Evolutionary conservation across 352 stramenopile genomes (phyloP), one percentile per base, ranked within the genome.

Genomic region (Pythium rhizo-oryzae): DNA sequence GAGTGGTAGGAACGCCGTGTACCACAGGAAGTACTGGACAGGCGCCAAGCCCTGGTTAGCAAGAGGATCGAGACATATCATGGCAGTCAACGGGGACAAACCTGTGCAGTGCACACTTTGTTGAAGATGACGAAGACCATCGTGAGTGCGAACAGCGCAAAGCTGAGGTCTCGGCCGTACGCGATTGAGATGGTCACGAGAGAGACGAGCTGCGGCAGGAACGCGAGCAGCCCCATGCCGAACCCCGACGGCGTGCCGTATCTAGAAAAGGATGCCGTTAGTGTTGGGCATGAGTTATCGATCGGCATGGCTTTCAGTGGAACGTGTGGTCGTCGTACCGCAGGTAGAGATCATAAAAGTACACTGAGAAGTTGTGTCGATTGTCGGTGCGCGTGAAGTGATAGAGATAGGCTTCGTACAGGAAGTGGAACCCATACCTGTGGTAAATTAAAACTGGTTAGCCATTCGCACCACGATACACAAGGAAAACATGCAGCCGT

Each of bases 301-400:
- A 33, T 7, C 2, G 28, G 28, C 28, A 7, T 33, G 28, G 28
- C 2, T 33, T 2, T 33, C 28, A 2, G 6, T 6, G 2, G 28
- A 6, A 6, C 28, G 28, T 33, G 59, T 25, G 23, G 4, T 5
- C 41, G 7, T 47, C 53, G n/a, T 79, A 92, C 73, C 83, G 71
- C 24, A 99, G 82, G 77, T 99, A 99, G n/a, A 99, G 97, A 74
- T 96, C 93, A 79, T 99, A 99, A 80, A 99, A 99, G 80, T 99
- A 99, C 43, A 99, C 93, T 7, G 97, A 99, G 74, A 99, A 99
- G 76, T 99, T 99, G 82, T 99, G 98, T 25, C 98, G 94, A 79
- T 99, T 99, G 86, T 99, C 98, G 1, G 97, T 96, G 37, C 98
- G 92, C 25, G 87, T 94, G 67, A 99, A 97, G 69, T 99, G 98